phyloP scores from a whole-genome alignment of 1,139 yeast genomes.

The Taphrina flavorubra region DNA sequence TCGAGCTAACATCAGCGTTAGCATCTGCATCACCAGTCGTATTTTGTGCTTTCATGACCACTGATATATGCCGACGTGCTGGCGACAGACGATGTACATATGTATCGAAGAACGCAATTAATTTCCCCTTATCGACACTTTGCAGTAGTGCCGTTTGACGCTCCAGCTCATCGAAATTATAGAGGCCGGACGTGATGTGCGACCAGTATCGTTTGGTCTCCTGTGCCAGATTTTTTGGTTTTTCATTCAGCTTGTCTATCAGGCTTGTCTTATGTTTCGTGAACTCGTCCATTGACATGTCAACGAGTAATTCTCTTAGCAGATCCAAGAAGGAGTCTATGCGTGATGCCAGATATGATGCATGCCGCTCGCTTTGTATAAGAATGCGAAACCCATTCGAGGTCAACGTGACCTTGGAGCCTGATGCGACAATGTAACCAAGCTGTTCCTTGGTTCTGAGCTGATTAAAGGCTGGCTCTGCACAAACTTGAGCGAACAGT shows the following conservation, averaged over 20 bases:
- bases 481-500: conserved; percentile 70
- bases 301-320: conserved; percentile 54
- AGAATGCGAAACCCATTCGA: conserved; percentile 78
- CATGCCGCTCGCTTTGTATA: conserved; percentile 81
- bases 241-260: conserved; percentile 67
- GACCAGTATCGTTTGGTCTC: conserved; percentile 72
- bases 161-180: conserved; percentile 65
- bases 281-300: conserved; percentile 67
- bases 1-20: conserved; percentile 40
- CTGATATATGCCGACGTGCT: conserved; percentile 57
- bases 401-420: conserved; percentile 70
- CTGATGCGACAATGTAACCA: conserved; percentile 87
- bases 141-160: conserved; percentile 65
- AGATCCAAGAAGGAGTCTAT: conserved; percentile 66
- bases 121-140: conserved; percentile 62
- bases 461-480: conserved; percentile 88
- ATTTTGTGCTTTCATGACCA: conserved; percentile 49
- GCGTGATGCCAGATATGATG: conserved; percentile 76
- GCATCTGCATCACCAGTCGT: conserved; percentile 41
- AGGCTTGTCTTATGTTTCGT: conserved; percentile 72
- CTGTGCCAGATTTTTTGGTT: conserved; percentile 75
- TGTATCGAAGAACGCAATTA: conserved; percentile 61
- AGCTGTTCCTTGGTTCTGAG: conserved; percentile 91
- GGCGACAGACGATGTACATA: conserved; percentile 58
- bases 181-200: conserved; percentile 73